Conservation (phyloP, 345 rosid species). For the Hevea brasiliensis region DNA sequence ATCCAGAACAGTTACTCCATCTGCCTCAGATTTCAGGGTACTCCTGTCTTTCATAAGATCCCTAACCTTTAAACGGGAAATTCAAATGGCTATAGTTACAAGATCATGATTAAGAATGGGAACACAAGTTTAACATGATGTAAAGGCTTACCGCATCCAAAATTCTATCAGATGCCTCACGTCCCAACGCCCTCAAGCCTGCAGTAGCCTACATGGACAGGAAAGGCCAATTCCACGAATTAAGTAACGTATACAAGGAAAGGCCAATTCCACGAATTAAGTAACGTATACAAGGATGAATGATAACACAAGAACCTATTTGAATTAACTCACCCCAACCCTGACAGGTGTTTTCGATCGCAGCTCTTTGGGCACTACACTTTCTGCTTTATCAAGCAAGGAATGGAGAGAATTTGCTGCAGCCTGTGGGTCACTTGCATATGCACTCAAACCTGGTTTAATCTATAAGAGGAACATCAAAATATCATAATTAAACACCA, state of each 20-base stretch:
- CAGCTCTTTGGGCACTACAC: constrained; percentile 75
- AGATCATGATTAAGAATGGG: constrained; percentile 5
- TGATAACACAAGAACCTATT: background rate
- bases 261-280: constrained; percentile 19
- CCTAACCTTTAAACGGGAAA: constrained; percentile 59
- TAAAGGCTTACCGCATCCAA: constrained; percentile 63
- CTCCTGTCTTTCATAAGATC: constrained; percentile 78
- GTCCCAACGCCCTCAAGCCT: constrained; percentile 83
- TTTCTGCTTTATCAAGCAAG: constrained; percentile 83
- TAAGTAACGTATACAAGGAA: constrained; percentile 10
- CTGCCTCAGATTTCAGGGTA: constrained; percentile 59
- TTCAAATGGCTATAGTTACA: constrained; percentile 14
- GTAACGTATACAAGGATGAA: background rate
- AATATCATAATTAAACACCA: constrained; percentile 3
- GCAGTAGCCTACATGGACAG: constrained; percentile 74
- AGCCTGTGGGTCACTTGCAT: constrained; percentile 67
- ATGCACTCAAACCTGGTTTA: constrained; percentile 83
- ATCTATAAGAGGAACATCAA: constrained; percentile 40
- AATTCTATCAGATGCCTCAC: constrained; percentile 76
- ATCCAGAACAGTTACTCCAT: constrained; percentile 75
- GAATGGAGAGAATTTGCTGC: constrained; percentile 67
- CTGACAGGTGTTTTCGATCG: constrained; percentile 87
- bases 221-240: constrained; percentile 18
- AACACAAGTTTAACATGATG: constrained; percentile 9
- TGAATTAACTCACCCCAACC: constrained; percentile 72